phyloP scores from a whole-genome alignment of 306 rosid species.

The Pyrus communis region DNA sequence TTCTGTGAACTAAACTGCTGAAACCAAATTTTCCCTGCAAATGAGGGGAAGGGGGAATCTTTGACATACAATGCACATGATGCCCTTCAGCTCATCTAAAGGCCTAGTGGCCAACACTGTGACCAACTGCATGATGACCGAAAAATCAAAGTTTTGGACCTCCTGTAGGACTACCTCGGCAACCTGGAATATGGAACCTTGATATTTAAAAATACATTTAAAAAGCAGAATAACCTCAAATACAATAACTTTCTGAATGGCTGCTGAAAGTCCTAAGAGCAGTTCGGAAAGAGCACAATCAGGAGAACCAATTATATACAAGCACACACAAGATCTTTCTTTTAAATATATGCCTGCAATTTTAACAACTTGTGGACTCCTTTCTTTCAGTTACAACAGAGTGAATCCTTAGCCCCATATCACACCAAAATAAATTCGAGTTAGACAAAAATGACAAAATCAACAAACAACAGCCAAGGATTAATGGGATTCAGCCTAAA shows the following conservation, averaged over 20 bases:
- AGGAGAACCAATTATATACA: neutral
- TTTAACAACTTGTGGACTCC: too few relatives aligned
- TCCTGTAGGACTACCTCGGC: conserved; percentile 86
- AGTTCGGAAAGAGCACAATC: neutral
- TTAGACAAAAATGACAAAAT: neutral
- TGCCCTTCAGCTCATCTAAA: conserved; percentile 67
- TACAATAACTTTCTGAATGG: neutral
- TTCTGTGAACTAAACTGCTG: neutral
- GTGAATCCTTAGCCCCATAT: too few relatives aligned
- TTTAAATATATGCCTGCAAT: too few relatives aligned
- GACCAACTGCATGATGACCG: conserved; percentile 83
- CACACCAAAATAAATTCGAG: too few relatives aligned
- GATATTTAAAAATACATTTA: conserved; percentile 2
- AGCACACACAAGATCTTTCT: neutral
- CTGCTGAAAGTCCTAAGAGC: neutral
- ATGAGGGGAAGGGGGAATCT: conserved; percentile 9
- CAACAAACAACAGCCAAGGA: neutral
- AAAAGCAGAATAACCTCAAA: neutral
- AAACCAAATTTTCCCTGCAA: conserved; percentile 25
- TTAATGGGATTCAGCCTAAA: neutral
- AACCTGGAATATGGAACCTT: conserved; percentile 53
- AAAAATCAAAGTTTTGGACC: conserved; percentile 68
- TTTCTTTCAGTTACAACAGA: too few relatives aligned
- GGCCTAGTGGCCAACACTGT: conserved; percentile 64
- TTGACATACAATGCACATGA: conserved; percentile 72